phyloP scores from a whole-genome alignment of 108 stramenopile genomes.

The Craspedostauros australis region DNA sequence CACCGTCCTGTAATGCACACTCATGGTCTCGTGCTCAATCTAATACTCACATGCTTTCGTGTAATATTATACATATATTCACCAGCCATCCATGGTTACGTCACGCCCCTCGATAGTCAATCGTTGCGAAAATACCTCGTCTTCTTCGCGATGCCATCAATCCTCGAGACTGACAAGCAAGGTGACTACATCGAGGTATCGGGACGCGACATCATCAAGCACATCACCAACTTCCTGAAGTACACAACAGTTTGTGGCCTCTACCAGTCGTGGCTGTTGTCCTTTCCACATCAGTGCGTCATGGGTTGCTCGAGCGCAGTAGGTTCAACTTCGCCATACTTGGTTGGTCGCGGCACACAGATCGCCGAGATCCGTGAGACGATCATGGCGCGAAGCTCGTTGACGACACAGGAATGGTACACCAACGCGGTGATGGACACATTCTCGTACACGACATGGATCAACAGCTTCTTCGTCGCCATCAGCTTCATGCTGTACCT shows the following conservation, averaged over 20 bases:
- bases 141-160: too few relatives aligned
- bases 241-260: neutral
- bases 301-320: neutral
- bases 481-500: conserved; percentile 55
- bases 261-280: neutral
- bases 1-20: too few relatives aligned
- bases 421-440: conserved; percentile 13
- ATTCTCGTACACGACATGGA: neutral
- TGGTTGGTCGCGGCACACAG: neutral
- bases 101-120: too few relatives aligned
- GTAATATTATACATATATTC: too few relatives aligned
- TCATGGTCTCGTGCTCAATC: too few relatives aligned
- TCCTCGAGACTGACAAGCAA: too few relatives aligned
- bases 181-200: neutral
- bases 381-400: neutral
- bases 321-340: neutral
- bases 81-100: too few relatives aligned
- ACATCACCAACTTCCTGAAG: neutral
- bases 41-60: too few relatives aligned
- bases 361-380: neutral
- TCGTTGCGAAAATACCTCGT: too few relatives aligned
- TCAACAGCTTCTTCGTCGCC: neutral
- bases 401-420: conserved; percentile 17
- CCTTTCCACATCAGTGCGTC: neutral
- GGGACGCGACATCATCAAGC: neutral